A percentile compares a stretch with the other conserved stretches of the same genome.
Conservation (phyloP, 768 basidiomycete genomes). For the Lyophyllum semitale region DNA sequence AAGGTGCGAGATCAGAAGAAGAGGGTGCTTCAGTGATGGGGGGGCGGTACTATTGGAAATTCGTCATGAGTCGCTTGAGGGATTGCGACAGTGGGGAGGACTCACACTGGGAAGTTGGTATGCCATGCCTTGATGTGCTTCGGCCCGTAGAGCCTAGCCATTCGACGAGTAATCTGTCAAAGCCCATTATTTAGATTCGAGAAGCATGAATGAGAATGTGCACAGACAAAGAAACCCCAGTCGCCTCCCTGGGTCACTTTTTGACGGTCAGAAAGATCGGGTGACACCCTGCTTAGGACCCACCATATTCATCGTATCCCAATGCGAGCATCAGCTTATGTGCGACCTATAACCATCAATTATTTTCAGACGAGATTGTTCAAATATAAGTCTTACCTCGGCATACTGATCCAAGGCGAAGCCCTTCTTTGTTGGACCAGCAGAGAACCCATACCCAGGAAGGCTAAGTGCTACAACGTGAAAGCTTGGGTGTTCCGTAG, state of each 20-base stretch:
- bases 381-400: constrained; percentile 33
- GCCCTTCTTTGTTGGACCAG: constrained; percentile 53
- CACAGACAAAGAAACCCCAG: constrained; percentile 41
- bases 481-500: constrained; percentile 53
- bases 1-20: constrained; percentile 25
- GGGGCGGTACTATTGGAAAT: constrained; percentile 14
- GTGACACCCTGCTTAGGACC: background rate
- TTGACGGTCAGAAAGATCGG: background rate
- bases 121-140: constrained; percentile 54
- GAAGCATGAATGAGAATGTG: background rate
- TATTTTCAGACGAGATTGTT: background rate
- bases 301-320: constrained; percentile 51
- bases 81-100: background rate
- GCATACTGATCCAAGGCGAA: constrained; percentile 51
- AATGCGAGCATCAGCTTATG: constrained; percentile 51
- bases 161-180: constrained; percentile 26
- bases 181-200: background rate
- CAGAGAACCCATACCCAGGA: constrained; percentile 65
- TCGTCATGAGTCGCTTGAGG: background rate
- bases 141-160: constrained; percentile 28
- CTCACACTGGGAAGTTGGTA: constrained; percentile 42
- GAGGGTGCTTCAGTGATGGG: constrained; percentile 23
- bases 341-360: constrained; percentile 30
- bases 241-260: constrained; percentile 52
- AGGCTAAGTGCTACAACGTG: constrained; percentile 62